Evolutionary conservation across 176 grass and related monocot species (phyloP), one percentile per base, ranked within the genome.

Genomic region (Dactylis glomerata): DNA sequence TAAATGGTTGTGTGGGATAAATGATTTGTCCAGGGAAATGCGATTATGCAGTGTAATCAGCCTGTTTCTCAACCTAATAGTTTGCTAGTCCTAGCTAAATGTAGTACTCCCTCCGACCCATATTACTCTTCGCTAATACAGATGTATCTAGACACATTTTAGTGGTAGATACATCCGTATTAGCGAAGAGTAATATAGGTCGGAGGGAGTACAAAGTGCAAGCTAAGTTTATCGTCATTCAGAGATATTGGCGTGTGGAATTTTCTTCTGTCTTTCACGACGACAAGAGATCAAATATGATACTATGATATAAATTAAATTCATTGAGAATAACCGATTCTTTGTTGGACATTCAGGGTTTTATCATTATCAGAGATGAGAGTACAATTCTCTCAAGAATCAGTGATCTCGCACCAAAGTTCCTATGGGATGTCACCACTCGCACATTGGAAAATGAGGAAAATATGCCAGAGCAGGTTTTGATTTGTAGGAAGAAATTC

Each of bases 401-500:
- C 67, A 85, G 56, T 81, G 86, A 89, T 65, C 91, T 99, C 42
- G 89, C 96, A 41, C 87, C 93, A 3, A 99, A 89, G 87, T 99
- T 93, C 84, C 90, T 99, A 68, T 99, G 96, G 96, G 91, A 99
- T 82, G 82, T 92, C 76, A 92, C 89, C 66, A 73, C 49, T 44
- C 88, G 78, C 72, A 87, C 61, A 42, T 45, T 89, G 30, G 81
- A 96, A 91, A 90, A 88, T 55, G 91, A 91, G 86, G 88, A 99
- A 65, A 86, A 89, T 33, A 74, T 51, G 26, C 76, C 38, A 2
- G 91, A 96, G 50, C 66, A 86, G 76, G 88, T 96, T 50, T 51
- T 99, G 37, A 78, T 99, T 73, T 99, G 77, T 70, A 90, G 89
- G 81, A 99, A 92, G 90, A 99, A 96, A 81, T 99, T 99, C 79